Percentiles rank a stretch among this genome's conserved stretches.
These are phyloP conservation scores for Gillenia trifoliata DNA, from an alignment of 306 rosid genomes.

Conservation along the genomic window DNA sequence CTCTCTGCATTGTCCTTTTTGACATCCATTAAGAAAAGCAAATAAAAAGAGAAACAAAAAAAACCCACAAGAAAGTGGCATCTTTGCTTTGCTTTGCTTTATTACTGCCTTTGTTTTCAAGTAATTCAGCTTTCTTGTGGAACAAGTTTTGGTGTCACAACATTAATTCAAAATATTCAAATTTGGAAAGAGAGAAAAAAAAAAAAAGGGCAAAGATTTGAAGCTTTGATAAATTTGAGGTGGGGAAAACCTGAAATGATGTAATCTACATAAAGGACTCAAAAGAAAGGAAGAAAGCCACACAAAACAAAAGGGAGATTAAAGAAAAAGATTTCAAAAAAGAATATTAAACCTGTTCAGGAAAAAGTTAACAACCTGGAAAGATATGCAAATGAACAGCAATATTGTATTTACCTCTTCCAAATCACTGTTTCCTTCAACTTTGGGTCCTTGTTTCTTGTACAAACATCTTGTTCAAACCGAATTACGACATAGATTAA, in stretches of 20 bases:
- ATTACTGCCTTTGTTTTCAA: conserved; percentile 28
- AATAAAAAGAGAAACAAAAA: conserved; percentile 28
- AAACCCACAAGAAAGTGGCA: conserved; percentile 34
- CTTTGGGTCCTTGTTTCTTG: not conserved
- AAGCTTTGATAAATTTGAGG: not conserved
- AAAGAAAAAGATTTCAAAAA: conserved; percentile 7
- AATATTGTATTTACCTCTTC: not conserved
- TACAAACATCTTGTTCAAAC: not conserved
- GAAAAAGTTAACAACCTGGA: conserved; percentile 8
- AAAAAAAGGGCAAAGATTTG: not conserved
- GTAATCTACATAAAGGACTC: conserved; percentile 7
- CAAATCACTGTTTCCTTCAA: not conserved
- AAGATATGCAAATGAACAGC: not conserved
- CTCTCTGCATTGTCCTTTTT: conserved; percentile 12
- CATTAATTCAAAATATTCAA: conserved; percentile 2
- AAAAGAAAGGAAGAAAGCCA: not conserved
- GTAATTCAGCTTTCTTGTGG: conserved; percentile 47
- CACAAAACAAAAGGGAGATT: not conserved
- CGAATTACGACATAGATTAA: not conserved
- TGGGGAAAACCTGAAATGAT: conserved; percentile 11
- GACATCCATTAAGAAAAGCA: conserved; percentile 34
- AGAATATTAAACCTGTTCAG: conserved; percentile 6
- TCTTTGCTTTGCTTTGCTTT: conserved; percentile 33
- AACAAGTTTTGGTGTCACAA: conserved; percentile 29
- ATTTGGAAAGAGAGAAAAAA: not conserved